Evolutionary conservation across 2,329 filamentous ascomycete species (phyloP).

Genomic region (Fusarium abutilonis): DNA sequence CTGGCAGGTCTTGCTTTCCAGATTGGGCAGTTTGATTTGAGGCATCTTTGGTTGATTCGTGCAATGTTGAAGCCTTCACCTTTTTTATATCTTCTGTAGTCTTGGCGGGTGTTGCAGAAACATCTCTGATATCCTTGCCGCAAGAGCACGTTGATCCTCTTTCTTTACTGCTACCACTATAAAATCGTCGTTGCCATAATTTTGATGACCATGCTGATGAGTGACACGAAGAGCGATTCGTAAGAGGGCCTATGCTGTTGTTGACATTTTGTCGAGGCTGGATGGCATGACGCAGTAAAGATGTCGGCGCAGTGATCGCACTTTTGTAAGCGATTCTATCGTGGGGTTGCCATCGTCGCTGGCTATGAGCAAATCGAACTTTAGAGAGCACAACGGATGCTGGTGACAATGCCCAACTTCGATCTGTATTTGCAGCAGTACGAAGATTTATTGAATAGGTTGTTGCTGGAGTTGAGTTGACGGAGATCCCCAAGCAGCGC

Average conservation of each 20-base stretch:
- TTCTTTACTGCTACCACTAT: slow-evolving; percentile 26
- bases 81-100: slow-evolving; percentile 30
- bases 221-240: background rate
- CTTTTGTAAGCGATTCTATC: slow-evolving; percentile 11
- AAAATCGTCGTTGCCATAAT: slow-evolving; percentile 28
- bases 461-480: slow-evolving; percentile 40
- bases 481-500: slow-evolving; percentile 48
- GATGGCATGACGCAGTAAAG: slow-evolving; percentile 10
- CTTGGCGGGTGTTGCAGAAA: slow-evolving; percentile 16
- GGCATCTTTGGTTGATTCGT: slow-evolving; percentile 22
- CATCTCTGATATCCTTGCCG: slow-evolving; percentile 35
- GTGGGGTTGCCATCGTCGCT: slow-evolving; percentile 11
- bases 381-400: slow-evolving; percentile 13
- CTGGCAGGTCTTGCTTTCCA: slow-evolving; percentile 19
- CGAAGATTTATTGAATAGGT: slow-evolving; percentile 35
- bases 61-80: slow-evolving; percentile 17
- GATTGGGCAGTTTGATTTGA: slow-evolving; percentile 11
- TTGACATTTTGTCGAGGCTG: slow-evolving; percentile 8
- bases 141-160: slow-evolving; percentile 40
- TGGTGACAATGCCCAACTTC: slow-evolving; percentile 21
- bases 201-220: slow-evolving; percentile 9
- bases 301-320: slow-evolving; percentile 1
- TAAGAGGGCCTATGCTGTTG: slow-evolving; percentile 14
- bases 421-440: slow-evolving; percentile 20
- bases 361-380: slow-evolving; percentile 18